Conservation (phyloP, 1,139 yeast genomes). For the Geotrichum histeridarum region DNA sequence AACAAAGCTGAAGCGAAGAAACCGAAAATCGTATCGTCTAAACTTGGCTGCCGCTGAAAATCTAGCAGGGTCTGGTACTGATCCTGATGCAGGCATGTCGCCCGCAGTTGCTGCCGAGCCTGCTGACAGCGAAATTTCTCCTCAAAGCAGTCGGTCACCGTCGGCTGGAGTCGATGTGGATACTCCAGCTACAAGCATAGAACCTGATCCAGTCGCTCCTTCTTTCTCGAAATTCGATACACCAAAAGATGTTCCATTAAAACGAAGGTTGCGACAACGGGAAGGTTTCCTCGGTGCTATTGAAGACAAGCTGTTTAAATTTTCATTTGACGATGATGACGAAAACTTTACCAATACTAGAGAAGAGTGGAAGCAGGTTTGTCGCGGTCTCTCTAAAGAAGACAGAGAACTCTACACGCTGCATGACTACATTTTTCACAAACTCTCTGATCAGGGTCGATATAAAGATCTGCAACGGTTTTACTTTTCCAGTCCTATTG, state of each 20-base stretch:
- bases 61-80: background rate
- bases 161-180: slow-evolving; percentile 6
- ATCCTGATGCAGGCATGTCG: background rate
- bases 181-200: slow-evolving; percentile 17
- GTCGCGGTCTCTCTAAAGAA: slow-evolving; percentile 8
- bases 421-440: slow-evolving; percentile 15
- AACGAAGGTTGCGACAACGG: slow-evolving; percentile 14
- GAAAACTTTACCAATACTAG: slow-evolving; percentile 12
- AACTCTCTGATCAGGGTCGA: slow-evolving; percentile 10
- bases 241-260: slow-evolving; percentile 12
- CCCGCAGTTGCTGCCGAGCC: background rate
- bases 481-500: slow-evolving; percentile 25
- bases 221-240: background rate
- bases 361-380: slow-evolving; percentile 14
- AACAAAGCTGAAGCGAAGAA: slow-evolving; percentile 18
- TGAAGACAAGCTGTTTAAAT: slow-evolving; percentile 12
- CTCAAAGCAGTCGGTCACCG: slow-evolving; percentile 7
- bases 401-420: slow-evolving; percentile 12
- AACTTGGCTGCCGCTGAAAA: background rate
- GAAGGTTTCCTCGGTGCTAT: background rate
- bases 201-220: slow-evolving; percentile 1
- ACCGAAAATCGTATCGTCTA: background rate
- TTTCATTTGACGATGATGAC: slow-evolving; percentile 18
- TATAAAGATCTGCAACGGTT: slow-evolving; percentile 18
- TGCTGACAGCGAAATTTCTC: slow-evolving; percentile 7